A percentile compares a stretch with the other conserved stretches of the same genome.
These are phyloP conservation scores for Extremus antarcticus DNA, from an alignment of 495 filamentous ascomycete genomes.

Conservation along the genomic window DNA sequence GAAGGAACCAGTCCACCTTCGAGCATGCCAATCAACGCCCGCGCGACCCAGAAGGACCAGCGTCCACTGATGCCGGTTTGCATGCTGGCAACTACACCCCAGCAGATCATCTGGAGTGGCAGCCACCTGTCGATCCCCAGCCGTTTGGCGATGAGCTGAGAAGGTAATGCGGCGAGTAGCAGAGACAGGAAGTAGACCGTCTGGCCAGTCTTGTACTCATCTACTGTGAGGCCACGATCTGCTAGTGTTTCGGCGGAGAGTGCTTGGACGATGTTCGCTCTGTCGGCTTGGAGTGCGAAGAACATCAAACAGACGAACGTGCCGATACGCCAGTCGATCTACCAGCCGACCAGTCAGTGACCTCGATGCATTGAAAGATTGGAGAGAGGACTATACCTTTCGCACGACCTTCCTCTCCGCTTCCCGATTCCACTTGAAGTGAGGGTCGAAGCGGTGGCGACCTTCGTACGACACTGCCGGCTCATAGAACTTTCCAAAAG, in stretches of 20 bases:
- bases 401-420: conserved; percentile 59
- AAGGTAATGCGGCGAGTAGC: conserved; percentile 39
- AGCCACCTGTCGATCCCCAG: conserved; percentile 81
- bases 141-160: conserved; percentile 42
- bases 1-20: conserved; percentile 36
- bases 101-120: conserved; percentile 42
- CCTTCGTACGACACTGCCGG: conserved; percentile 57
- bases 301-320: conserved; percentile 66
- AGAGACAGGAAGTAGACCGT: conserved; percentile 38
- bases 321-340: conserved; percentile 47
- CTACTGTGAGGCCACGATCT: conserved; percentile 36
- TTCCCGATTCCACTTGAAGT: conserved; percentile 55
- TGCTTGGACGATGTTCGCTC: conserved; percentile 34
- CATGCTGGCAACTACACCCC: conserved; percentile 58
- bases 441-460: conserved; percentile 63
- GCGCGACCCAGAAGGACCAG: conserved; percentile 37
- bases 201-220: conserved; percentile 37
- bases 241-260: conserved; percentile 30
- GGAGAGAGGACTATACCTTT: not conserved
- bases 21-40: conserved; percentile 36
- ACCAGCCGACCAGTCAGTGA: not conserved
- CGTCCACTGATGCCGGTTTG: conserved; percentile 56
- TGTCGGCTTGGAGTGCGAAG: conserved; percentile 71
- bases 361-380: not conserved
- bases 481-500: conserved; percentile 34